A percentile compares a stretch with the other conserved stretches of the same genome.
phyloP scores from a whole-genome alignment of 1,284 basidiomycete genomes.

The Thelephora terrestris region DNA sequence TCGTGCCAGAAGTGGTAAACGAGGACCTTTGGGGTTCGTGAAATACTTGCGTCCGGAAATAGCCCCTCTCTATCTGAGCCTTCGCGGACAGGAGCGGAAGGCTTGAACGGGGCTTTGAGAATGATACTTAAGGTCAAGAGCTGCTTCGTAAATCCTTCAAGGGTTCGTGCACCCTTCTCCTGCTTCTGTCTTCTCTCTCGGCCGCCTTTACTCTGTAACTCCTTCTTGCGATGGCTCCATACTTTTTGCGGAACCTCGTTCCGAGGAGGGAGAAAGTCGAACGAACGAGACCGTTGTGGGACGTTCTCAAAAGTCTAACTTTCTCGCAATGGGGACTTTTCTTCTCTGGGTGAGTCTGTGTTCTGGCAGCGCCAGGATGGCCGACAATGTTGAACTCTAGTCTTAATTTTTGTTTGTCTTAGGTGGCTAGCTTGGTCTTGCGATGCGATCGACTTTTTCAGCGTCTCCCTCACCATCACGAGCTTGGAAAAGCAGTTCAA shows the following conservation, averaged over 20 bases:
- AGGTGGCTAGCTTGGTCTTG: slow-evolving; percentile 77
- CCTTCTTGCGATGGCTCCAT: slow-evolving; percentile 28
- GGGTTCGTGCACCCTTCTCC: too few relatives aligned
- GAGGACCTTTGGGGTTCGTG: too few relatives aligned
- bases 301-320: slow-evolving; percentile 27
- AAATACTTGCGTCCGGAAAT: too few relatives aligned
- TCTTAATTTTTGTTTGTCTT: neutral
- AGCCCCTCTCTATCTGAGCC: too few relatives aligned
- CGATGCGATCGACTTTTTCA: slow-evolving; percentile 79
- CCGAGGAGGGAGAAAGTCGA: slow-evolving; percentile 31
- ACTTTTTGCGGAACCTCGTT: slow-evolving; percentile 39
- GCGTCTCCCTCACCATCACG: slow-evolving; percentile 64
- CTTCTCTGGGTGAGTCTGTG: slow-evolving; percentile 29
- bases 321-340: slow-evolving; percentile 41
- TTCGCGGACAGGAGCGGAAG: too few relatives aligned
- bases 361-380: neutral
- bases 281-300: slow-evolving; percentile 24
- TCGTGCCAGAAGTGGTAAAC: too few relatives aligned
- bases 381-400: neutral
- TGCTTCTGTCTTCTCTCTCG: too few relatives aligned
- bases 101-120: too few relatives aligned
- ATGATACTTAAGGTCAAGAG: too few relatives aligned
- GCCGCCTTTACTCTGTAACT: too few relatives aligned
- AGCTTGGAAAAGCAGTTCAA: slow-evolving; percentile 46
- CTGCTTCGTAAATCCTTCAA: too few relatives aligned